Evolutionary conservation across 169 alveolate genomes (phyloP).

Genomic region (Cryptosporidium sp.): DNA sequence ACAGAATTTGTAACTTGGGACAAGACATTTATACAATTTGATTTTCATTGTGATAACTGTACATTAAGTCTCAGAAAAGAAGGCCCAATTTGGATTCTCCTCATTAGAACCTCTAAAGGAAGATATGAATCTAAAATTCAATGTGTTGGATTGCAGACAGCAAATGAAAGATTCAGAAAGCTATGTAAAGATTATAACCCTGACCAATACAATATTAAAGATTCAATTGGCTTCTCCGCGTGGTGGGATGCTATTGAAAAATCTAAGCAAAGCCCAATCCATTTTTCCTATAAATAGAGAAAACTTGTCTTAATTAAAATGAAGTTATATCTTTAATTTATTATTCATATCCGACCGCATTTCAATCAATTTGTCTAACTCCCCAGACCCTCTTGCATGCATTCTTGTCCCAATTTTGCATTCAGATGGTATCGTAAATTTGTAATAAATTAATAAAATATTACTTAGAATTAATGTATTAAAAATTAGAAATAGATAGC

Average conservation of each 20-base stretch:
- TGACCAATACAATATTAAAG: slow-evolving; percentile 35
- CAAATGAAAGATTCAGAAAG: slow-evolving; percentile 67
- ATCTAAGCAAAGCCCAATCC: slow-evolving; percentile 37
- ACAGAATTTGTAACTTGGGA: slow-evolving; percentile 71
- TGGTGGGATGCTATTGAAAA: slow-evolving; percentile 74
- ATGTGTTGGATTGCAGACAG: slow-evolving; percentile 67
- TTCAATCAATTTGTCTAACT: background rate
- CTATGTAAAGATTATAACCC: slow-evolving; percentile 56
- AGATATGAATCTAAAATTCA: slow-evolving; percentile 66
- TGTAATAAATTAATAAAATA: background rate
- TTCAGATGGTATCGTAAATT: slow-evolving; percentile 2
- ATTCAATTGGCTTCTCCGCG: slow-evolving; percentile 58
- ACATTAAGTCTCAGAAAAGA: slow-evolving; percentile 58
- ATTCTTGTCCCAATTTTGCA: background rate
- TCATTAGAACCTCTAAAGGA: slow-evolving; percentile 31
- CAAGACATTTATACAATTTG: slow-evolving; percentile 31
- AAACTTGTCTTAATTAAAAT: background rate
- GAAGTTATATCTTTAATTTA: background rate
- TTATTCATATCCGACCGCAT: background rate
- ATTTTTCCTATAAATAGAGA: slow-evolving; percentile 20
- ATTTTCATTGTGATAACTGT: slow-evolving; percentile 60
- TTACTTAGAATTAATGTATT: background rate
- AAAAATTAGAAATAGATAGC: too few species aligned
- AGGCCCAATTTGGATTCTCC: slow-evolving; percentile 67
- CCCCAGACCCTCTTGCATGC: background rate